A percentile compares a stretch with the other conserved stretches of the same genome.
phyloP scores from a whole-genome alignment of 176 grass and related monocot species.

The Juncus effusus region DNA sequence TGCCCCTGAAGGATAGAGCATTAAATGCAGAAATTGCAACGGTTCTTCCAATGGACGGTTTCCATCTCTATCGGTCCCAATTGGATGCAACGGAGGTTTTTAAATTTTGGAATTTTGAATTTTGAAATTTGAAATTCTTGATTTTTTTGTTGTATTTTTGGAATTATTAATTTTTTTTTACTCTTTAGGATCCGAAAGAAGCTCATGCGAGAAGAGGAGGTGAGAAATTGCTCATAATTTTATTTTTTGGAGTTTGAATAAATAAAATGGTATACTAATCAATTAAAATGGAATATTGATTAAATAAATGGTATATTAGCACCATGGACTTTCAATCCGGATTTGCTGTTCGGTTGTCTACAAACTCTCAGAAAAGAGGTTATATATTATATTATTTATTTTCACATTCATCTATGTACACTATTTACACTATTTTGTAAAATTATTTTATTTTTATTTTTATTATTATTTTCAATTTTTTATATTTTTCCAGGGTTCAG shows the following conservation, averaged over 20 bases:
- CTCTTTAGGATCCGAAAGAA: slow-evolving; percentile 80
- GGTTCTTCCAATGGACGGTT: slow-evolving; percentile 93
- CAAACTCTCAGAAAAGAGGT: slow-evolving; percentile 64
- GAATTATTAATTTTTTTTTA: neutral
- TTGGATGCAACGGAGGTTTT: slow-evolving; percentile 85
- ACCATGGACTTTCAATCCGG: slow-evolving; percentile 81
- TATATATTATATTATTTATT: slow-evolving; percentile 21
- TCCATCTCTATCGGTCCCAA: slow-evolving; percentile 89
- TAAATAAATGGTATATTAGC: slow-evolving; percentile 39
- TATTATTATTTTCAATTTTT: slow-evolving; percentile 13
- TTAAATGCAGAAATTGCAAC: slow-evolving; percentile 45
- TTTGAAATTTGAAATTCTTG: neutral
- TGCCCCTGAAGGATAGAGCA: slow-evolving; percentile 19
- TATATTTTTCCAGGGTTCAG: slow-evolving; percentile 50
- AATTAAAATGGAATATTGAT: neutral
- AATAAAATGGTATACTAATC: slow-evolving; percentile 17
- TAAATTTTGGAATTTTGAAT: neutral
- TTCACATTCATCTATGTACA: slow-evolving; percentile 1
- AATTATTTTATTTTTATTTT: neutral
- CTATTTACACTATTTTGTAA: neutral
- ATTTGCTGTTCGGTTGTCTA: slow-evolving; percentile 70
- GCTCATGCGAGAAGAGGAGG: slow-evolving; percentile 99
- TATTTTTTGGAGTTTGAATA: slow-evolving; percentile 16
- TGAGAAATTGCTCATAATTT: slow-evolving; percentile 20
- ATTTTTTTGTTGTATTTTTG: slow-evolving; percentile 8